Conservation (phyloP, 2,329 filamentous ascomycete genomes). For the Dactylellina drechsleri region DNA sequence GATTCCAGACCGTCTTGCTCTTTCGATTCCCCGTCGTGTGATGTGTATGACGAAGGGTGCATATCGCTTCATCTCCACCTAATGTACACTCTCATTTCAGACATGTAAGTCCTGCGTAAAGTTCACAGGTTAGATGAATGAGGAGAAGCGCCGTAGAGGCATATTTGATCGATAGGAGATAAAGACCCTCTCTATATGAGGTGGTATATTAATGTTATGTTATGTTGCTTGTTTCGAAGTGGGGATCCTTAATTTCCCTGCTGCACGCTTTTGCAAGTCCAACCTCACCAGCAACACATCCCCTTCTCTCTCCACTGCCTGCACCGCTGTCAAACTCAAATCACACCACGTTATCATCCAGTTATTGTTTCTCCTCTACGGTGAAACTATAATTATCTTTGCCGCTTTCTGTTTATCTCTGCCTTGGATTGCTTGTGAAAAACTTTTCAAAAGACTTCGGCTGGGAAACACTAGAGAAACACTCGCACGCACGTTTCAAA, state of each 20-base stretch:
- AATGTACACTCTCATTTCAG: conserved; percentile 3
- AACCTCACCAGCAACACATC: conserved; percentile 40
- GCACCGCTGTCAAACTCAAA: conserved; percentile 5
- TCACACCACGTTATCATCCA: conserved; percentile 19
- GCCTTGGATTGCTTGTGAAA: not conserved
- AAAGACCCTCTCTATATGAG: not conserved
- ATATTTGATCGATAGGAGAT: conserved; percentile 10
- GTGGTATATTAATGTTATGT: not conserved
- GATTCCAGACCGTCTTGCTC: conserved; percentile 27
- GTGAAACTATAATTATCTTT: not conserved
- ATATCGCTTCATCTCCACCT: conserved; percentile 33
- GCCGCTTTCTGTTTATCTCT: conserved; percentile 18
- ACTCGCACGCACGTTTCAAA: conserved; percentile 34
- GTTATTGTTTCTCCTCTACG: not conserved
- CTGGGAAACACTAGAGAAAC: not conserved
- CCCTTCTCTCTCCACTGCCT: not conserved
- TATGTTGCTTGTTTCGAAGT: conserved; percentile 39
- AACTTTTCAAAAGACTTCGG: not conserved
- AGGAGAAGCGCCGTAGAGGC: conserved; percentile 2
- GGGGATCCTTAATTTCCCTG: conserved; percentile 41
- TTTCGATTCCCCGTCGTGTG: conserved; percentile 29
- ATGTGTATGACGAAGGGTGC: conserved; percentile 29
- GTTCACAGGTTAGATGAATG: conserved; percentile 4
- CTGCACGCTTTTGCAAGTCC: conserved; percentile 31
- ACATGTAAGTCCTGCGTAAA: not conserved